phyloP scores from a whole-genome alignment of 164 flowering plant species.

The Warburgia ugandensis region DNA sequence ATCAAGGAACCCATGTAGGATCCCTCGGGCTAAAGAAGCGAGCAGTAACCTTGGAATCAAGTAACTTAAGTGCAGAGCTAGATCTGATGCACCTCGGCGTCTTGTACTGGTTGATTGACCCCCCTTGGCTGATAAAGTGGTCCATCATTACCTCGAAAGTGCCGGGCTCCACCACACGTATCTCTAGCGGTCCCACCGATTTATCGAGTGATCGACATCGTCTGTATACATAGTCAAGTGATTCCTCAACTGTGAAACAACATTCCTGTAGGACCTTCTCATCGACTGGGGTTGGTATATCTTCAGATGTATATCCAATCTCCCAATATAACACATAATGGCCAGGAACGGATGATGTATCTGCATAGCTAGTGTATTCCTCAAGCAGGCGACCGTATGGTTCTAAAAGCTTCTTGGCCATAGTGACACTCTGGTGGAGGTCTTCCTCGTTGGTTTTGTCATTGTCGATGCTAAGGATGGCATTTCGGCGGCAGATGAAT shows the following conservation, averaged over 20 bases:
- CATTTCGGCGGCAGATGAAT: slow-evolving; percentile 72
- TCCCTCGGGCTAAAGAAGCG: slow-evolving; percentile 57
- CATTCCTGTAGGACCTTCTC: slow-evolving; percentile 40
- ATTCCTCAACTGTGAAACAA: slow-evolving; percentile 59
- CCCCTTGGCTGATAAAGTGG: slow-evolving; percentile 50
- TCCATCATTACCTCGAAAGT: slow-evolving; percentile 78
- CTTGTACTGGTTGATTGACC: slow-evolving; percentile 79
- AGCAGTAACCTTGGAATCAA: slow-evolving; percentile 45
- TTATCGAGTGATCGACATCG: slow-evolving; percentile 54
- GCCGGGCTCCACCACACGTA: slow-evolving; percentile 58
- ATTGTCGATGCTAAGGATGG: slow-evolving; percentile 65
- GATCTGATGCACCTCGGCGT: slow-evolving; percentile 76
- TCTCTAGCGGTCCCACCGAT: slow-evolving; percentile 77
- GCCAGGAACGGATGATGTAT: slow-evolving; percentile 67
- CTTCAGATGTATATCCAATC: slow-evolving; percentile 19
- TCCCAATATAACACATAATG: slow-evolving; percentile 88
- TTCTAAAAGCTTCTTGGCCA: slow-evolving; percentile 49
- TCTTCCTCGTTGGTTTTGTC: slow-evolving; percentile 89
- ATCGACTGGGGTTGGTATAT: slow-evolving; percentile 5
- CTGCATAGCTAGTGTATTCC: slow-evolving; percentile 85
- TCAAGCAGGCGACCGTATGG: slow-evolving; percentile 47
- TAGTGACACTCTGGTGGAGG: slow-evolving; percentile 57
- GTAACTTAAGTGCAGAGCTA: slow-evolving; percentile 39
- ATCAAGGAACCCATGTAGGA: slow-evolving; percentile 57
- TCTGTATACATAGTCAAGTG: slow-evolving; percentile 57